Percentiles rank a stretch among this genome's conserved stretches.
These are phyloP conservation scores for Globisporangium paddicum DNA, from an alignment of 352 stramenopile genomes.

Conservation along the genomic window DNA sequence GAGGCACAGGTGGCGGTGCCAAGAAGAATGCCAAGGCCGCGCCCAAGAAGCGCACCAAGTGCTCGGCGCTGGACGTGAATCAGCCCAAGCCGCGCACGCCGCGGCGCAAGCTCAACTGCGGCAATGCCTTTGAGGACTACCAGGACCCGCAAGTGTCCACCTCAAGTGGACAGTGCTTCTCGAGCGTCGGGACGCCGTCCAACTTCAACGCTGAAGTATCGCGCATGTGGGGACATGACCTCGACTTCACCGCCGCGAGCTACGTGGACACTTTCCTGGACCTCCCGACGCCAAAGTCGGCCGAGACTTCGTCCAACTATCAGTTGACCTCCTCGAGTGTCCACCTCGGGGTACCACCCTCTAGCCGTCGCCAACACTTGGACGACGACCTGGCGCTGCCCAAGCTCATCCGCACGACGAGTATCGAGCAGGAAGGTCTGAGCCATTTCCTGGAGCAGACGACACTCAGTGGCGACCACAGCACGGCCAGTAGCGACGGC, in stretches of 20 bases:
- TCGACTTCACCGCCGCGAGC: conserved; percentile 38
- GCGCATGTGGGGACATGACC: conserved; percentile 57
- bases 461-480: conserved; percentile 26
- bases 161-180: conserved; percentile 25
- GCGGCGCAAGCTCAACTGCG: conserved; percentile 57
- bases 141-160: conserved; percentile 11
- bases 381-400: conserved; percentile 36
- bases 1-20: neutral
- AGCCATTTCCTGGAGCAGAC: conserved; percentile 74
- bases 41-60: conserved; percentile 62
- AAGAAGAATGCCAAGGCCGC: conserved; percentile 44
- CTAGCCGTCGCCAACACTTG: neutral
- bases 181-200: conserved; percentile 63
- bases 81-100: conserved; percentile 63
- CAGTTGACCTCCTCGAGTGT: no score
- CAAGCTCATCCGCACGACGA: conserved; percentile 58
- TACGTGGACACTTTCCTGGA: conserved; percentile 76
- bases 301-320: conserved; percentile 28
- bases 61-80: conserved; percentile 45
- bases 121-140: conserved; percentile 56
- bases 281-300: conserved; percentile 56
- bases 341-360: neutral
- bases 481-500: no score
- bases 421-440: conserved; percentile 72
- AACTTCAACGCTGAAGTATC: conserved; percentile 47